Conservation (phyloP, 2,329 filamentous ascomycete species). For the Stachybotrys echinatus region DNA sequence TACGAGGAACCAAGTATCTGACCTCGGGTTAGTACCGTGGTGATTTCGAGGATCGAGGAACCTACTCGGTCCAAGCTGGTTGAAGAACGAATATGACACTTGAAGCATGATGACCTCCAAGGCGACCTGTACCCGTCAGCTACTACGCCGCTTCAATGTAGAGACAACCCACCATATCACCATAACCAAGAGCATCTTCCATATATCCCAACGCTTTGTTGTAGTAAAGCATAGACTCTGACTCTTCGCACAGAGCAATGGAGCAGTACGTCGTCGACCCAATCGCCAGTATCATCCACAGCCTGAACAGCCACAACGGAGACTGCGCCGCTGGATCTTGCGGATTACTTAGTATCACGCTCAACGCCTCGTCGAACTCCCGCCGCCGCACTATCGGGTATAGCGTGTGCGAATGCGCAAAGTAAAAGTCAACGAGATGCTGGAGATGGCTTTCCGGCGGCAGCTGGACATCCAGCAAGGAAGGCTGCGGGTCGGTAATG, state of each 20-base stretch:
- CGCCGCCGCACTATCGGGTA: conserved; percentile 34
- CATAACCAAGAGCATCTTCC: conserved; percentile 28
- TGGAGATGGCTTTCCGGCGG: conserved; percentile 18
- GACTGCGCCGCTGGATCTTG: conserved; percentile 20
- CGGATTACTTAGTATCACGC: conserved; percentile 21
- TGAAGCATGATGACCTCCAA: conserved; percentile 39
- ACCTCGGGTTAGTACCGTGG: neutral
- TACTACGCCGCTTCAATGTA: neutral
- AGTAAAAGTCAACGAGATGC: conserved; percentile 35
- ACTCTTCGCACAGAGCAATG: conserved; percentile 35
- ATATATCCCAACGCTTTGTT: conserved; percentile 37
- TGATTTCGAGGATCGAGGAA: conserved; percentile 1
- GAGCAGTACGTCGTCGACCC: conserved; percentile 39
- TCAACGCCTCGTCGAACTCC: conserved; percentile 27
- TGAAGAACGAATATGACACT: conserved; percentile 44
- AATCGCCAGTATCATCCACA: conserved; percentile 46
- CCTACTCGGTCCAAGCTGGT: conserved; percentile 38
- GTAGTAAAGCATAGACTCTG: conserved; percentile 34
- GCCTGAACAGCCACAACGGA: conserved; percentile 28
- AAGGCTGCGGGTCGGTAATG: conserved; percentile 13
- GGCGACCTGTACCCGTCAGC: conserved; percentile 21
- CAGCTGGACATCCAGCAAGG: conserved; percentile 6
- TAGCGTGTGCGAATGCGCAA: conserved; percentile 39
- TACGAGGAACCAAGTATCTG: conserved; percentile 41
- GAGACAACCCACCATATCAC: conserved; percentile 28